Evolutionary conservation across 768 basidiomycete genomes (phyloP), one percentile per base, ranked within the genome.

Genomic region (Tremella yokohamensis): DNA sequence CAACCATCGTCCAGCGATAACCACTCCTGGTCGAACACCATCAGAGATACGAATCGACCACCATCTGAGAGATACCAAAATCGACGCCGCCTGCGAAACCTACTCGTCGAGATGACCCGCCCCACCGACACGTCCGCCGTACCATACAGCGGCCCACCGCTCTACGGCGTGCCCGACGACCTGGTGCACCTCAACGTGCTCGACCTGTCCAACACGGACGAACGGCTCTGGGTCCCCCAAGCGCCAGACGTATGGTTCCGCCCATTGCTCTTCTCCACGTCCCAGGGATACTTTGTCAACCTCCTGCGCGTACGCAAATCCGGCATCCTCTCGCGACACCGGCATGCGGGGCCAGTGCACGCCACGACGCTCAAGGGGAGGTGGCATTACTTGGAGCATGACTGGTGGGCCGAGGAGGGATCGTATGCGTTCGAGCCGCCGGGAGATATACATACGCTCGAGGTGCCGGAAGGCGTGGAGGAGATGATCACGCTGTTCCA

Each of bases 401-500:
- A 56, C 22, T 57, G 60, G 60, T 61, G 60, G 60, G 60, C 56
- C 11, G 56, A 61, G 48, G 55, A 61, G 40, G 55, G 60, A 11
- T 45, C 49, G 9, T 56, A 61, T 38, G 60, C 60, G 11, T 61
- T 61, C 29, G 60, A 60, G 37, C 59, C 59, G 16, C 59, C 59
- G 12, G 59, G 59, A 40, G 59, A 60, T 38, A 60, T 60, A 13
- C 59, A 60, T 20, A 60, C 59, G 9, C 45, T 60, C 2, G 59
- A 60, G 37, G 59, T 60, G 13, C 59, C 59, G 8, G 59, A 60
- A 20, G 59, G 59, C 8, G 59, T 60, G n/a, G 49, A 49, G 45
- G 59, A 60, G 40, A 60, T 60, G 59, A 56, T 60, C 48, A 60
- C 59, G 11, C n/a, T 60, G 40, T 61, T 56, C 49, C 60, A 60